Evolutionary conservation across 257 asterid species (phyloP), one percentile per base, ranked within the genome.

Genomic region (Nicotiana tabacum): DNA sequence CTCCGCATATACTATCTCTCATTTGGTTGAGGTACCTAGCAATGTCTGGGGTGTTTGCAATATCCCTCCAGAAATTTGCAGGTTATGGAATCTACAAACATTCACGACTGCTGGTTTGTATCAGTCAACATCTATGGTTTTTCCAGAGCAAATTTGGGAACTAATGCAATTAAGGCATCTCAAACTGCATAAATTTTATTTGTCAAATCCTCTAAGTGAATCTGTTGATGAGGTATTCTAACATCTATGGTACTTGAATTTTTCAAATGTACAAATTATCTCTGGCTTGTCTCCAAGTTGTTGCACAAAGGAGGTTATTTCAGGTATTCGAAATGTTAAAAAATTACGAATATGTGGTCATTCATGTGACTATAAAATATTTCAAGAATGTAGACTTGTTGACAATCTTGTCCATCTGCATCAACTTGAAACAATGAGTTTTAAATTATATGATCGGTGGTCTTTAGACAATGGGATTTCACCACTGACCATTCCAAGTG

Each of bases 81-180:
- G 24, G 64, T 57, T 57, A 57, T 57, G 64, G 64, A 57, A 18
- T 57, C 64, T 57, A 2, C 64, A 57, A 57, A 57, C 29, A 18
- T 57, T 57, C 64, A 57, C 6, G 46, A 6, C 0, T 57, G 29
- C 2, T 57, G n/a, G 3, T 4, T 5, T 0, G 2, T 57, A 16
- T 2, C 3, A 0, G 3, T 16, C 3, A 2, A 5, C 64, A 17
- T 17, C 3, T 57, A 6, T 0, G 4, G 2, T 35, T n/a, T 77
- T 83, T 21, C 80, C 74, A 0, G 39, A 17, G 9, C 10, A 29
- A 32, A 66, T 81, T 7, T 62, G 56, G 6, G 55, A 66, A 0
- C 57, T 66, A 4, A 61, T 30, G 72, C 35, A 43, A n/a, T 21
- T 82, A 27, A 82, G 84, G 64, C 74, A 82, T 48, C 74, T 82